Evolutionary conservation across 2,329 filamentous ascomycete genomes (phyloP), one percentile per base, ranked within the genome.

Genomic region (Fusarium odoratissimum): DNA sequence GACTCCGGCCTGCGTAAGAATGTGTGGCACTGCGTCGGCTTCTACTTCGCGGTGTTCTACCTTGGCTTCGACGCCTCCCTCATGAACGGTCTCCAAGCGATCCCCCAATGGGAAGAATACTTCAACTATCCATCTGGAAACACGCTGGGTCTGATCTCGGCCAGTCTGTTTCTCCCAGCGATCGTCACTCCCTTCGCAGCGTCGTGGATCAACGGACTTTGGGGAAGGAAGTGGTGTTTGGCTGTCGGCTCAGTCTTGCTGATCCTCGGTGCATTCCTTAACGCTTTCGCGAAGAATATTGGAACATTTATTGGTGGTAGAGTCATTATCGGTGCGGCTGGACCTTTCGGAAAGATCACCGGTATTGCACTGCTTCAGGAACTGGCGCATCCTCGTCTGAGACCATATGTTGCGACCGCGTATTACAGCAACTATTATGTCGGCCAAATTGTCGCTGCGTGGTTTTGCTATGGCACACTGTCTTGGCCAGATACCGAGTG

Each of bases 351-450:
- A 2, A 73, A 73, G 33, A 67, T 73, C 6, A 67, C 61, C 1
- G 71, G 57, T 3, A 70, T 72, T 6, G 66, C 71, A 2, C 38
- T 73, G 1, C 66, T 73, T 10, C 71, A 73, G 13, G 71, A 72
- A 28, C 28, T 72, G 8, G 71, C 71, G 1, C 71, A 73, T 12
- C 71, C 71, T 9, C 71, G 71, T 16, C 55, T 73, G 1, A 59
- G 71, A 37, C 69, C 71, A 4, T 67, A 65, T 5, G 60, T 72
- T 1, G 71, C 69, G 3, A 66, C 66, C 4, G 66, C 66, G 1
- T 73, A 73, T 28, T 73, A 73, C 23, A 69, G 69, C 1, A 70
- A 67, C 41, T 73, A 70, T 35, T 73, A 72, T 11, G 40, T 70
- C 3, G 71, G 71, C 4, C 67, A 71, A 8, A 71, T 71, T 1